Evolutionary conservation across 768 basidiomycete genomes (phyloP).

Genomic region (Tricholoma sp.): DNA sequence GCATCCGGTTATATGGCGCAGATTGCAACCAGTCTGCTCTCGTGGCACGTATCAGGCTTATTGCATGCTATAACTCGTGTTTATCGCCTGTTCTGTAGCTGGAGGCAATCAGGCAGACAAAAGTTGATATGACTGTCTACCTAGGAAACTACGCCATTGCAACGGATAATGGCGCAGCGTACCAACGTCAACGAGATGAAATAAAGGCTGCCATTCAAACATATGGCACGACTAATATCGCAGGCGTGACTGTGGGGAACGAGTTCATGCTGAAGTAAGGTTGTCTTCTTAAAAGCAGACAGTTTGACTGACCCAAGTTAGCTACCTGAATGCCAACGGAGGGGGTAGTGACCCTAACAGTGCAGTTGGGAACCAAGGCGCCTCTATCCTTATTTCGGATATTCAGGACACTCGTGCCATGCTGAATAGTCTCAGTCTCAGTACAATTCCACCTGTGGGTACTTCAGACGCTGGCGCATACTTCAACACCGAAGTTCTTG

Average conservation of each 20-base stretch:
- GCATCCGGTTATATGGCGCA: conserved; percentile 80
- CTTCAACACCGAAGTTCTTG: conserved; percentile 69
- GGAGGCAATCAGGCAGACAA: conserved; percentile 86
- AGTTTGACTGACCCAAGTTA: conserved; percentile 19
- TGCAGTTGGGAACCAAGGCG: conserved; percentile 55
- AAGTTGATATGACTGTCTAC: conserved; percentile 80
- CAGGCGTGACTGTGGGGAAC: conserved; percentile 87
- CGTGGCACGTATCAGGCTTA: conserved; percentile 40
- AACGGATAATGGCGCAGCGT: conserved; percentile 64
- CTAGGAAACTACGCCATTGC: conserved; percentile 65
- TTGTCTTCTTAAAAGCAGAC: neutral
- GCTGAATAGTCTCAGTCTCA: conserved; percentile 50
- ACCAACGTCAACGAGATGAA: conserved; percentile 64
- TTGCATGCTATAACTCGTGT: neutral
- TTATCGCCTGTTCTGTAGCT: conserved; percentile 34
- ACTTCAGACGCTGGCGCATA: conserved; percentile 83
- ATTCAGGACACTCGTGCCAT: conserved; percentile 63
- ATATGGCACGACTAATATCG: conserved; percentile 72
- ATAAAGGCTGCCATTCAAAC: conserved; percentile 66
- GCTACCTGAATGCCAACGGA: conserved; percentile 52
- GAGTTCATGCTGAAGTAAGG: conserved; percentile 80
- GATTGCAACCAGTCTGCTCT: conserved; percentile 82
- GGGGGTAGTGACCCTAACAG: conserved; percentile 52
- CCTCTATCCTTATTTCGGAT: conserved; percentile 53
- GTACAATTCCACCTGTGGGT: conserved; percentile 63